Evolutionary conservation across 768 basidiomycete species (phyloP).

Genomic region (Cantharellus anzutake): DNA sequence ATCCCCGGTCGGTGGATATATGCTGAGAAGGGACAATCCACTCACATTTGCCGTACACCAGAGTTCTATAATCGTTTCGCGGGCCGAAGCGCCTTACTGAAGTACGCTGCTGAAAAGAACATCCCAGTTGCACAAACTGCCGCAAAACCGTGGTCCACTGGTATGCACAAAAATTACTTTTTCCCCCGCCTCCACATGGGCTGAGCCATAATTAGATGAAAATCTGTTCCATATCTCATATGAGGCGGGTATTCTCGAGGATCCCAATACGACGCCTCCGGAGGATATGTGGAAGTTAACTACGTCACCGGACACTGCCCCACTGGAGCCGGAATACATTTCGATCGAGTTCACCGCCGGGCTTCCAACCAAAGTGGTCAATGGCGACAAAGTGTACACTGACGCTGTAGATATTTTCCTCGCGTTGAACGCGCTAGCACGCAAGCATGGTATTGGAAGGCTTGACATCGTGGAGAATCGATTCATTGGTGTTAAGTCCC

Average conservation of each 20-base stretch:
- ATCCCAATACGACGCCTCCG: constrained; percentile 88
- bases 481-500: constrained; percentile 97
- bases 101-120: constrained; percentile 67
- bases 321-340: constrained; percentile 57
- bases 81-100: constrained; percentile 82
- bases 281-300: constrained; percentile 99
- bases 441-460: constrained; percentile 90
- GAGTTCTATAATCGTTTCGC: constrained; percentile 97
- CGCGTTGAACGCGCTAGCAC: constrained; percentile 72
- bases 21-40: not conserved
- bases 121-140: constrained; percentile 93
- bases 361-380: constrained; percentile 65
- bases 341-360: constrained; percentile 73
- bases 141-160: constrained; percentile 95
- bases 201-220: constrained; percentile 36
- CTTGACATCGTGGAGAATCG: constrained; percentile 99
- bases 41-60: constrained; percentile 13
- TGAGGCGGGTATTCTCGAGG: constrained; percentile 96
- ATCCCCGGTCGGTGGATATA: constrained; percentile 45
- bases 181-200: not conserved
- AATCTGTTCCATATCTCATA: constrained; percentile 99
- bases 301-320: constrained; percentile 61
- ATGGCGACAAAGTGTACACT: constrained; percentile 44
- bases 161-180: constrained; percentile 8
- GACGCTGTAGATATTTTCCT: constrained; percentile 91